These are phyloP conservation scores for Gamsiella multidivaricata DNA, from an alignment of 192 early-diverging fungal genomes.

Conservation along the genomic window DNA sequence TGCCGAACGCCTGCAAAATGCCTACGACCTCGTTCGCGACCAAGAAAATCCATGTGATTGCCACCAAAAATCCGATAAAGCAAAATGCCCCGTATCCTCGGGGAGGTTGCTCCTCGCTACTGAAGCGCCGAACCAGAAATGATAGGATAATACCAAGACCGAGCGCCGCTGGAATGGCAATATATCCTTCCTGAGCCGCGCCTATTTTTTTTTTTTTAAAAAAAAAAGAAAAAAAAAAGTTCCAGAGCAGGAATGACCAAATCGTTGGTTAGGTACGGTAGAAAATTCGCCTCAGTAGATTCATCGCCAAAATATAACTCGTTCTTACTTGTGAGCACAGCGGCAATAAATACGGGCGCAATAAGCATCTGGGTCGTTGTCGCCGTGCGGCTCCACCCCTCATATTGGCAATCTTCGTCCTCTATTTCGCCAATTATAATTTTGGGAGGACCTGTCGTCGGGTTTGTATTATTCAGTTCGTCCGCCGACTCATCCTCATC, in stretches of 20 bases:
- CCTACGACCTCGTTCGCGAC: constrained; percentile 93
- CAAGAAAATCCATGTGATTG: constrained; percentile 88
- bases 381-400: constrained; percentile 65
- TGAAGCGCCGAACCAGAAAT: constrained; percentile 37
- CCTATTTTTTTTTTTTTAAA: constrained; percentile 10
- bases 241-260: too few relatives aligned
- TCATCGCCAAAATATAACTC: too few relatives aligned
- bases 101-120: constrained; percentile 55
- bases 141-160: constrained; percentile 42
- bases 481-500: constrained; percentile 33
- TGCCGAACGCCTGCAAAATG: constrained; percentile 83
- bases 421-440: constrained; percentile 33
- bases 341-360: constrained; percentile 64
- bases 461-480: not conserved
- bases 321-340: constrained; percentile 51
- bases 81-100: constrained; percentile 60
- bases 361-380: constrained; percentile 68
- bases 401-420: constrained; percentile 17
- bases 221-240: not conserved
- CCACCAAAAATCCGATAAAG: constrained; percentile 80
- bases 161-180: constrained; percentile 42
- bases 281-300: too few relatives aligned
- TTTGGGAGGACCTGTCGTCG: constrained; percentile 3
- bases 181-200: constrained; percentile 23
- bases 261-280: too few relatives aligned